These are phyloP conservation scores for Cryphonectria japonica DNA, from an alignment of 2,329 filamentous ascomycete genomes.

Conservation along the genomic window DNA sequence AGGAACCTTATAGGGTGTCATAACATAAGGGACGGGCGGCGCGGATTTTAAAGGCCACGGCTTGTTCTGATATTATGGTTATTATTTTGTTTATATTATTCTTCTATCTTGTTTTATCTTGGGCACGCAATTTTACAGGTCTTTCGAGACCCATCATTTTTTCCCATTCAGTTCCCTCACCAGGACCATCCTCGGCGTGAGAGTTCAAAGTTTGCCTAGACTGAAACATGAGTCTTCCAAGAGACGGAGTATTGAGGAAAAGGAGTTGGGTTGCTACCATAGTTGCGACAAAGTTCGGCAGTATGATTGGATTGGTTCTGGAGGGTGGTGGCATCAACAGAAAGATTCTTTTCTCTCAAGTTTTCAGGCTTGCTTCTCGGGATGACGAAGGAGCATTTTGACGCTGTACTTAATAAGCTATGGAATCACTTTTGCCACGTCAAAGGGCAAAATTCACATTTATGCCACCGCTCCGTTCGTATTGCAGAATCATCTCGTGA, in stretches of 20 bases:
- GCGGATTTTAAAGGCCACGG: constrained; percentile 1
- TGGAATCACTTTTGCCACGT: neutral
- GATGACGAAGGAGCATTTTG: constrained; percentile 1
- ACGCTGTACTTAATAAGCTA: constrained; percentile 12
- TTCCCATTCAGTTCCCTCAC: neutral
- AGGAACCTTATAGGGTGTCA: neutral
- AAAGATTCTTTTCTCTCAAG: constrained; percentile 3
- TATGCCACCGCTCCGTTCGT: neutral
- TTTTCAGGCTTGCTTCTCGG: neutral
- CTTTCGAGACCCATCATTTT: neutral
- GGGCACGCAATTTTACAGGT: neutral
- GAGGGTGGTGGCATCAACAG: neutral
- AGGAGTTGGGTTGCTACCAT: constrained; percentile 1
- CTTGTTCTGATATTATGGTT: constrained; percentile 6
- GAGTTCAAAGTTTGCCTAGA: neutral
- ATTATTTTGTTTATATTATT: neutral
- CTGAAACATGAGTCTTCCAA: constrained; percentile 4
- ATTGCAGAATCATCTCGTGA: neutral
- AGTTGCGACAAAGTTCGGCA: neutral
- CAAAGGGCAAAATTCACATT: neutral
- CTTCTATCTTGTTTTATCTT: neutral
- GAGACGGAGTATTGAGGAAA: constrained; percentile 11
- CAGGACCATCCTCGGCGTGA: neutral
- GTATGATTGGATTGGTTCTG: neutral
- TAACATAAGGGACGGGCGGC: constrained; percentile 5